These are phyloP conservation scores for Botrytis sinoallii DNA, from an alignment of 2,329 filamentous ascomycete species.

Conservation along the genomic window DNA sequence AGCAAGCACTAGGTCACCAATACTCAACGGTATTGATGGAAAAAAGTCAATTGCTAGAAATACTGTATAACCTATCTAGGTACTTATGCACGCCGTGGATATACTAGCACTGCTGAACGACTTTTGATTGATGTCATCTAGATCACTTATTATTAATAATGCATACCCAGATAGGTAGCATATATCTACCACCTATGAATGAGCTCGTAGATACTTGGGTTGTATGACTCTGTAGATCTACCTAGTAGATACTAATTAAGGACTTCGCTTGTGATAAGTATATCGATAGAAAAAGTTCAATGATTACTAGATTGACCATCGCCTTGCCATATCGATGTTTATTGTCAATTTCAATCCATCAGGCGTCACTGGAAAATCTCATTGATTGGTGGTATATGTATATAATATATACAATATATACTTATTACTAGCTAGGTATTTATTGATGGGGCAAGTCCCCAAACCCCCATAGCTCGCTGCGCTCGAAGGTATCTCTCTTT, in stretches of 20 bases:
- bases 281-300: background rate
- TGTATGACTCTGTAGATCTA: background rate
- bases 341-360: background rate
- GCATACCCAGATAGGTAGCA: background rate
- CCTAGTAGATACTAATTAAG: background rate
- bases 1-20: background rate
- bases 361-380: background rate
- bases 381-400: background rate
- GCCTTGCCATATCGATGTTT: background rate
- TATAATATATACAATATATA: background rate
- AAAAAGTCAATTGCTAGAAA: background rate
- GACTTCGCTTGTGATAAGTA: background rate
- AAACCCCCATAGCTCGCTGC: background rate
- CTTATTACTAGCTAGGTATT: too few species aligned
- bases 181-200: background rate
- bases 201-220: background rate
- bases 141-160: background rate
- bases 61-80: background rate
- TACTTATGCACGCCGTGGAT: background rate
- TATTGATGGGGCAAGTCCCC: background rate
- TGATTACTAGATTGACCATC: background rate
- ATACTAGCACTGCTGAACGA: background rate
- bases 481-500: background rate
- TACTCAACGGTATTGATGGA: background rate
- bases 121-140: background rate